Conservation (phyloP, 768 basidiomycete genomes). For the Tephrocybe sp. region DNA sequence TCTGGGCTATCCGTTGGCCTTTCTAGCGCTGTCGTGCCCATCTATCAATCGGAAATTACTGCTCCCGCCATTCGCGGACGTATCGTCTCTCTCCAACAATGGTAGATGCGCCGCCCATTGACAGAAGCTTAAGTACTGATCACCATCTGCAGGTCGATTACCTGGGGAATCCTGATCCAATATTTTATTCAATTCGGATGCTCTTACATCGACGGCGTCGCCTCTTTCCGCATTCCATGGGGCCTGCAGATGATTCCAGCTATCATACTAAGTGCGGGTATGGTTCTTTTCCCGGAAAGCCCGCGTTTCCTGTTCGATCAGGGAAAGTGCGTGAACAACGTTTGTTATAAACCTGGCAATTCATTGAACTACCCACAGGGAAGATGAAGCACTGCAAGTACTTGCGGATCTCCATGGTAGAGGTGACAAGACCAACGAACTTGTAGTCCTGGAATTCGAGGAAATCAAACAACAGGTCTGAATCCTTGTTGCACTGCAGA, state of each 20-base stretch:
- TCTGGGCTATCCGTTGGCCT: slow-evolving; percentile 70
- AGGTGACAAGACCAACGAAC: slow-evolving; percentile 55
- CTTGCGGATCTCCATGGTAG: slow-evolving; percentile 73
- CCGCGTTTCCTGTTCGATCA: slow-evolving; percentile 75
- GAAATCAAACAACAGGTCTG: slow-evolving; percentile 65
- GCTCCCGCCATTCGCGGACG: slow-evolving; percentile 72
- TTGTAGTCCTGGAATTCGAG: slow-evolving; percentile 69
- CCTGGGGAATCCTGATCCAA: slow-evolving; percentile 77
- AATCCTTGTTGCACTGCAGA: too few species aligned
- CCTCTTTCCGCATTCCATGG: slow-evolving; percentile 82
- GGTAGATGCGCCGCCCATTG: slow-evolving; percentile 29
- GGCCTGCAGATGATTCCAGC: slow-evolving; percentile 80
- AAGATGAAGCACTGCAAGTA: slow-evolving; percentile 67
- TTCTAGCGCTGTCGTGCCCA: slow-evolving; percentile 64
- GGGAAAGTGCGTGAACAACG: slow-evolving; percentile 35
- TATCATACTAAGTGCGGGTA: slow-evolving; percentile 64
- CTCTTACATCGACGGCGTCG: slow-evolving; percentile 67
- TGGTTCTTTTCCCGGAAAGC: slow-evolving; percentile 68
- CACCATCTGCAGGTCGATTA: slow-evolving; percentile 48
- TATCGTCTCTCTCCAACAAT: slow-evolving; percentile 77
- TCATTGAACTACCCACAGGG: slow-evolving; percentile 24
- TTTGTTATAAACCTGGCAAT: not conserved
- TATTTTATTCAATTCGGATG: slow-evolving; percentile 78
- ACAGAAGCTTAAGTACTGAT: not conserved
- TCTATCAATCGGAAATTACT: slow-evolving; percentile 78